Evolutionary conservation across 2,329 filamentous ascomycete species (phyloP).

Genomic region (Botrytis pseudocinerea): DNA sequence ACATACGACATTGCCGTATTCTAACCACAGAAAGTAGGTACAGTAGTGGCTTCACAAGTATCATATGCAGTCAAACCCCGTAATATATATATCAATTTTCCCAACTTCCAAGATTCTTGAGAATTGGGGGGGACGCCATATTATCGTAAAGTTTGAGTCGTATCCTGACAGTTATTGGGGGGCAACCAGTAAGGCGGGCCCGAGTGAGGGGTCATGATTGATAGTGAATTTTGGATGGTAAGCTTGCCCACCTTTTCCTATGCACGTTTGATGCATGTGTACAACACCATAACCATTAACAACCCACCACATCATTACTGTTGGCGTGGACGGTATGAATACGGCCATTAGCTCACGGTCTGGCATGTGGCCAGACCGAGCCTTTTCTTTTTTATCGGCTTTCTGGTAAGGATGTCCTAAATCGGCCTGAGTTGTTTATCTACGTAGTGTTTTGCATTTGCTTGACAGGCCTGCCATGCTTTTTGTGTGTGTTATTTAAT

Average conservation of each 20-base stretch:
- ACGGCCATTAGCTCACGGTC: constrained; percentile 15
- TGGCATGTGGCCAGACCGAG: constrained; percentile 22
- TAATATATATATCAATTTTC: background rate
- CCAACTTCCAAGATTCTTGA: constrained; percentile 23
- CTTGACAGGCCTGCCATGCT: constrained; percentile 15
- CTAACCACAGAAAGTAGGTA: background rate
- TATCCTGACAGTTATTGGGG: constrained; percentile 7
- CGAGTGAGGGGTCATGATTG: constrained; percentile 19
- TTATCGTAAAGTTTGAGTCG: constrained; percentile 19
- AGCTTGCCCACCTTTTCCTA: constrained; percentile 23
- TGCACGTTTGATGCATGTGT: constrained; percentile 24
- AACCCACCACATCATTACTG: constrained; percentile 26
- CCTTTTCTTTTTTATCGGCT: constrained; percentile 14
- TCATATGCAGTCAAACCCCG: constrained; percentile 13
- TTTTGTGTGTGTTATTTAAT: constrained; percentile 16
- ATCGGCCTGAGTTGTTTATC: constrained; percentile 14
- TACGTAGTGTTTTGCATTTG: background rate
- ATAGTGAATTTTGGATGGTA: constrained; percentile 16
- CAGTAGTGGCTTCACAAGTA: background rate
- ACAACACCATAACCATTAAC: constrained; percentile 25
- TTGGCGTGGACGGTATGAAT: constrained; percentile 22
- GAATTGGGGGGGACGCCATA: background rate
- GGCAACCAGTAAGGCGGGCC: constrained; percentile 14
- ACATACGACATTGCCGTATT: constrained; percentile 18
- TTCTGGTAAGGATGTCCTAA: constrained; percentile 17